Evolutionary conservation across 495 filamentous ascomycete species (phyloP), one percentile per base, ranked within the genome.

Genomic region (Bacidia gigantensis): DNA sequence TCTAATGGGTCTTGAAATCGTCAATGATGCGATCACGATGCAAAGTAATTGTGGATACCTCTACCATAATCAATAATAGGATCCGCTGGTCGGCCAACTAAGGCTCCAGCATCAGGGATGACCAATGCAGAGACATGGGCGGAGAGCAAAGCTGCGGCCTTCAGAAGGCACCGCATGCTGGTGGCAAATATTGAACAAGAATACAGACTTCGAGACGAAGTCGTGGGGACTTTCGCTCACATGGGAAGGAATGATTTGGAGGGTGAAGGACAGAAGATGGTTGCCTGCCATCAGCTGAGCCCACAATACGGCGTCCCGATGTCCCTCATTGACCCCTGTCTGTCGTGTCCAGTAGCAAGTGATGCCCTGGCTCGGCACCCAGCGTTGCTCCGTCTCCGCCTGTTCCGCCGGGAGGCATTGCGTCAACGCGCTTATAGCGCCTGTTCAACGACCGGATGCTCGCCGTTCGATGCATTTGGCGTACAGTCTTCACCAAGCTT

Each of bases 111-210:
- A 3, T 59, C 45, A n/a, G 60, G 60, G 14, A 60, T 53, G 25
- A 58, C 52, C 7, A 60, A 47, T 9, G 55, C 55, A 22, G 52
- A 56, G 42, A 42, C 54, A 40, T 40, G 24, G 11, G 50, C 49
- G 22, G 49, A 46, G 49, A 62, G 55, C 49, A 62, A 56, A 44
- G 55, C 60, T 60, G 60, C 52, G 45, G 60, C 60, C 60, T 62
- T 60, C 22, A 40, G 46, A 44, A 60, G 50, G 52, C 57, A 26
- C 21, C 60, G 55, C 55, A 62, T 60, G 11, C 20, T 58, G 53
- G 49, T 49, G 49, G 46, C 60, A 40, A 38, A 38, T n/a, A 17
- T 38, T n/a, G n/a, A n/a, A n/a, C n/a, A n/a, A n/a, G n/a, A n/a
- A n/a, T 38, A 20, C 18, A 17, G 5, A 50, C 47, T 50, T 50